Percentiles rank a stretch among this genome's conserved stretches.
phyloP scores from a whole-genome alignment of 2,329 filamentous ascomycete genomes.

The Diaporthe helianthi region DNA sequence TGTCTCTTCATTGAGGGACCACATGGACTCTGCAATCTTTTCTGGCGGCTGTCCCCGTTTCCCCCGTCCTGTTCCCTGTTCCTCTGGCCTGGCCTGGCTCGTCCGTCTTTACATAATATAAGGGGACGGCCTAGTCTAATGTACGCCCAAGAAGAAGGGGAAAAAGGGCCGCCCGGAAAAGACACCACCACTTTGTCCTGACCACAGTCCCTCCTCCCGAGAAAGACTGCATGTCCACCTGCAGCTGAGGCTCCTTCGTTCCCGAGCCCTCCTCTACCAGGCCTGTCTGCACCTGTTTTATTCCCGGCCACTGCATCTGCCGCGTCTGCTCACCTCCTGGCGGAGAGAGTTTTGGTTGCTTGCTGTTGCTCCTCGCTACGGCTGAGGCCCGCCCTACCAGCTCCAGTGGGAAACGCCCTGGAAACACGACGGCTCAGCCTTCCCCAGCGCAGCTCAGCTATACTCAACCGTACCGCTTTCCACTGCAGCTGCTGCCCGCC shows the following conservation, averaged over 20 bases:
- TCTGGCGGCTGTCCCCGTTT: conserved; percentile 6
- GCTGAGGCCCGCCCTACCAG: background rate
- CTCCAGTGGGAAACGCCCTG: background rate
- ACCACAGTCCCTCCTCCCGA: conserved; percentile 8
- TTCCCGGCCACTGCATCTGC: conserved; percentile 13
- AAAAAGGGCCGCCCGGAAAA: background rate
- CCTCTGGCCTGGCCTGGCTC: background rate
- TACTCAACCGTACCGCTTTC: background rate
- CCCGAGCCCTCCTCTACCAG: background rate
- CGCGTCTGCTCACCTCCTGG: background rate
- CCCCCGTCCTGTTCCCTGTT: conserved; percentile 5
- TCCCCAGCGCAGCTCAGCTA: background rate
- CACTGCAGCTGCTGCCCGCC: background rate
- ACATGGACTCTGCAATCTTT: conserved; percentile 15
- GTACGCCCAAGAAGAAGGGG: conserved; percentile 1
- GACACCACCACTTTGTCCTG: background rate
- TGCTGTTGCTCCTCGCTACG: conserved; percentile 14
- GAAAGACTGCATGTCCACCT: conserved; percentile 8
- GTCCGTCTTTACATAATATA: conserved; percentile 24
- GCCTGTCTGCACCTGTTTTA: conserved; percentile 3
- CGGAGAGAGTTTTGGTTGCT: too few species aligned
- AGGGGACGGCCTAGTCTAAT: conserved; percentile 1
- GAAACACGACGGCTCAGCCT: conserved; percentile 13
- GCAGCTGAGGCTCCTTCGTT: conserved; percentile 8
- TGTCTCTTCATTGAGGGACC: conserved; percentile 13